A percentile compares a stretch with the other conserved stretches of the same genome.
These are phyloP conservation scores for Medicago arabica DNA, from an alignment of 306 rosid genomes.

Conservation along the genomic window DNA sequence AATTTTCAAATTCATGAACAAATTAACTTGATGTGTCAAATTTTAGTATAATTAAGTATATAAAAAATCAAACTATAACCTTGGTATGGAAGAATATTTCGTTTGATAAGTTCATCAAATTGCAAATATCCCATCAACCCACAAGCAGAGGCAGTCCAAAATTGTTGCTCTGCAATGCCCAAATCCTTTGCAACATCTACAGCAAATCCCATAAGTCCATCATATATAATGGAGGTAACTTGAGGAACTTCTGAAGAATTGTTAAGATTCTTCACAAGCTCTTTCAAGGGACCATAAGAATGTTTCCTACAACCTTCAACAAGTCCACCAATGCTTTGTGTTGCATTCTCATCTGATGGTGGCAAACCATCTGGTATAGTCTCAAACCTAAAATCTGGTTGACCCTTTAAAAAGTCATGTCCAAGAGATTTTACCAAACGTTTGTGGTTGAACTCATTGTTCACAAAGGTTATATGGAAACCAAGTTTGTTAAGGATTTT, in stretches of 20 bases:
- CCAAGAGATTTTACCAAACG: conserved; percentile 26
- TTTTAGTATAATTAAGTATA: no score
- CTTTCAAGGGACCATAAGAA: conserved; percentile 25
- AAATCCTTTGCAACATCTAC: conserved; percentile 3
- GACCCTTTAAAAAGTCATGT: neutral
- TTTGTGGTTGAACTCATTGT: conserved; percentile 24
- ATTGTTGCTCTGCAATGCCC: conserved; percentile 2
- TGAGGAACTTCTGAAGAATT: conserved; percentile 3
- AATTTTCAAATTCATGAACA: neutral
- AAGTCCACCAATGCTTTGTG: conserved; percentile 3
- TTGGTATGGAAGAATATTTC: conserved; percentile 30
- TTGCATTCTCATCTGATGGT: neutral
- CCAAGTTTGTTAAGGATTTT: conserved; percentile 16
- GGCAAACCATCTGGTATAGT: conserved; percentile 35
- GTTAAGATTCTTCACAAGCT: conserved; percentile 22
- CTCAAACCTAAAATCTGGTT: neutral
- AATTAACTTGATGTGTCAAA: no score
- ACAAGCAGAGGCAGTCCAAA: conserved; percentile 42
- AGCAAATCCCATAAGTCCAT: conserved; percentile 40
- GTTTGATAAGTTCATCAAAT: conserved; percentile 13
- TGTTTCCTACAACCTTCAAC: conserved; percentile 9
- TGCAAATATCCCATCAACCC: conserved; percentile 36
- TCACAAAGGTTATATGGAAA: conserved; percentile 36
- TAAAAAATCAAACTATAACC: neutral
- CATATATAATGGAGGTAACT: conserved; percentile 8